Conservation (phyloP, 2,329 filamentous ascomycete species). For the Aureobasidium musti region DNA sequence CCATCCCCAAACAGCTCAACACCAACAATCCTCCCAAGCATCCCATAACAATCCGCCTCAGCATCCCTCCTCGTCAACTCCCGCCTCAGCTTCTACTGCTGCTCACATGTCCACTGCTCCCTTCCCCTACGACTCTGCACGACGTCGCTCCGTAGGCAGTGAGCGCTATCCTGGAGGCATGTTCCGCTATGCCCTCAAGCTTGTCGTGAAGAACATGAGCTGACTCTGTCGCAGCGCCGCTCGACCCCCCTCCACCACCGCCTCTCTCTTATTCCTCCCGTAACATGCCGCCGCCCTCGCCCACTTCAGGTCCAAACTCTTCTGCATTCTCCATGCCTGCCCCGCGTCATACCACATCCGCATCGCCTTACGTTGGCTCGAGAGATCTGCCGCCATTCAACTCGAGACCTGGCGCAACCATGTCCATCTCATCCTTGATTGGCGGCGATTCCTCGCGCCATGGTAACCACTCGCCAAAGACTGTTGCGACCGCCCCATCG, state of each 20-base stretch:
- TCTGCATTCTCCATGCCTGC: conserved; percentile 43
- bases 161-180: conserved; percentile 29
- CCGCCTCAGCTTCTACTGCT: conserved; percentile 37
- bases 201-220: conserved; percentile 6
- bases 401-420: conserved; percentile 59
- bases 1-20: conserved; percentile 24
- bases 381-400: conserved; percentile 59
- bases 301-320: conserved; percentile 46
- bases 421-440: conserved; percentile 74
- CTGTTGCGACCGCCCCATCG: conserved; percentile 35
- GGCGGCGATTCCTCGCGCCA: conserved; percentile 46
- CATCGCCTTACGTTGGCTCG: conserved; percentile 49
- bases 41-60: conserved; percentile 29
- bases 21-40: not conserved
- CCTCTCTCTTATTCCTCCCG: conserved; percentile 48
- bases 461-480: conserved; percentile 40
- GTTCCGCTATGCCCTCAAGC: not conserved
- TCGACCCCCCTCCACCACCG: conserved; percentile 39
- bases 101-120: conserved; percentile 40
- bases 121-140: conserved; percentile 47
- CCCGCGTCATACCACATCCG: conserved; percentile 49
- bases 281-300: conserved; percentile 55
- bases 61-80: conserved; percentile 33
- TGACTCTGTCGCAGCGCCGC: conserved; percentile 34
- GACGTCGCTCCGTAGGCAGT: conserved; percentile 49